Evolutionary conservation across 208 protist genomes (phyloP).

Genomic region (Leishmania tarentolae): DNA sequence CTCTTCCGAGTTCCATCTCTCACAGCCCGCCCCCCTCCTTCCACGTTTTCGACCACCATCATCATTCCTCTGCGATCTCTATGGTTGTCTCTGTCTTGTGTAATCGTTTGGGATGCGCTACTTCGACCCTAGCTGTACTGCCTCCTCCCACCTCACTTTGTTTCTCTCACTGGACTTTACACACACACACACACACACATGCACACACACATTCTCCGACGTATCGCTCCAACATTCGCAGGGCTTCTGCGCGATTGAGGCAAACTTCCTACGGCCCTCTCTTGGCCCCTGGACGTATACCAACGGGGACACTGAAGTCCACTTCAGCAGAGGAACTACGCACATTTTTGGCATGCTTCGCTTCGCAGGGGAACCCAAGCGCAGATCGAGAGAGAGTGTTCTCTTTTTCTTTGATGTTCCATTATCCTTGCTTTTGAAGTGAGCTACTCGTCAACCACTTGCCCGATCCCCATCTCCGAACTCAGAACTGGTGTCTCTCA

Average conservation of each 20-base stretch:
- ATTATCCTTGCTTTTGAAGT: not conserved
- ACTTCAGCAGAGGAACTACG: too few relatives aligned
- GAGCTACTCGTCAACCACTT: not conserved
- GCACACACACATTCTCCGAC: not conserved
- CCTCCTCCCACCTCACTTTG: not conserved
- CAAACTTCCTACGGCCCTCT: not conserved
- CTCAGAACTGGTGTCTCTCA: not conserved
- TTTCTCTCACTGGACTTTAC: not conserved
- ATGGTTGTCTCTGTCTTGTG: not conserved
- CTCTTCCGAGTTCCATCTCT: not conserved
- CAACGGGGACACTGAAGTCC: not conserved
- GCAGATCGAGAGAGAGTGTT: not conserved
- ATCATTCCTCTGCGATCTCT: not conserved
- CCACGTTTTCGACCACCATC: not conserved
- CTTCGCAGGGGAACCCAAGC: not conserved
- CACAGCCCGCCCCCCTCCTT: too few relatives aligned
- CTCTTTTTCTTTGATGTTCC: not conserved
- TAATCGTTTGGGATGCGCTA: not conserved
- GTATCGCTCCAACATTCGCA: not conserved
- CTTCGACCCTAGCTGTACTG: not conserved
- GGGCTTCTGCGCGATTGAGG: not conserved
- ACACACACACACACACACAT: not conserved
- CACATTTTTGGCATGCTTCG: not conserved
- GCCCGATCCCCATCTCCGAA: not conserved
- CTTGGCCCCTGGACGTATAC: not conserved